Evolutionary conservation across 2,329 filamentous ascomycete species (phyloP), one percentile per base, ranked within the genome.

Genomic region (Diaporthe capsici): DNA sequence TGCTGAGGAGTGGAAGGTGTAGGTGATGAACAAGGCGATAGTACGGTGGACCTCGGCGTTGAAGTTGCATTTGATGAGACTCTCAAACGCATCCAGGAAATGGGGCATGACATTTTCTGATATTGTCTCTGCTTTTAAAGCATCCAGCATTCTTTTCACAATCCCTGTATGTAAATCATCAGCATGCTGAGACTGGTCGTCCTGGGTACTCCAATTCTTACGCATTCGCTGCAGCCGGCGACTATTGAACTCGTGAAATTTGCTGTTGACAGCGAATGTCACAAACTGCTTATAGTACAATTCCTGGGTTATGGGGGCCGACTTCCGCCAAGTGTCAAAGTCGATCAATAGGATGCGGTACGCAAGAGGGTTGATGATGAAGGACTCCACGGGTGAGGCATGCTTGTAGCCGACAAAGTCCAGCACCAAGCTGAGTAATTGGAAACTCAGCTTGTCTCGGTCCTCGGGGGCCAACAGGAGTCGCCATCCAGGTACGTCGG

Each of bases 221-320:
- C 96, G 92, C 94, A 99, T 99, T 79, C 96, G 91, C 76, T 94
- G 91, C 76, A 99, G 86, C 63, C 97, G 91, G 81, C 95, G 94
- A 71, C 94, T 92, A 82, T 99, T 99, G 85, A 98, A 98, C 76
- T 95, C 93, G 81, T 95, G 94, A 81, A 97, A 94, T 82, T 97
- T 96, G 88, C 96, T 98, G 80, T 93, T 93, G n/a, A 94, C 91
- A 1, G 94, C 94, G 85, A 99, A 98, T 0, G 93, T 93, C 77
- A 93, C 88, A 81, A 98, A 98, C 82, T 99, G 97, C 76, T 93
- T 92, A 84, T 98, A 98, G 84, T 98, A 99, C 34, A 98, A 87
- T 80, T 94, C 93, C 81, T 98, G 95, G 0, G 96, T 94, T 25
- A 92, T 89, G 7, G 91, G 82, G 47, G 94, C 93, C 31, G 94